Conservation (phyloP, 2,329 filamentous ascomycete genomes). For the Trichoderma cornu-damae region DNA sequence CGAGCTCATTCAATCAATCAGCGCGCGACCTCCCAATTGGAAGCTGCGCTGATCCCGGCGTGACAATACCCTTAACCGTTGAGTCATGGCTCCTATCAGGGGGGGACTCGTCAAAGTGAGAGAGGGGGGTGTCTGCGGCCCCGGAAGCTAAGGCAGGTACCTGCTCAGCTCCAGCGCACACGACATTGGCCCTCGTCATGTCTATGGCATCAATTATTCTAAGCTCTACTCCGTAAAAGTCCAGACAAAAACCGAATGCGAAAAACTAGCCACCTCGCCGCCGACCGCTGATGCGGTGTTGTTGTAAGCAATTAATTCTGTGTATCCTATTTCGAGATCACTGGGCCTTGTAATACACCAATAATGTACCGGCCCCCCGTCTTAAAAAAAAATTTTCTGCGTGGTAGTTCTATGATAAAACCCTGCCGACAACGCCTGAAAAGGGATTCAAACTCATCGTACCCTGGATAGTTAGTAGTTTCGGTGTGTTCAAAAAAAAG, state of each 20-base stretch:
- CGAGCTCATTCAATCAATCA: background rate
- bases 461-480: conserved; percentile 15
- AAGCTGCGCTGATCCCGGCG: background rate
- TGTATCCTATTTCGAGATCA: conserved; percentile 16
- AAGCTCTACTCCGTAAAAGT: conserved; percentile 5
- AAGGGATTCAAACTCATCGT: conserved; percentile 24
- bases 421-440: conserved; percentile 32
- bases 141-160: conserved; percentile 16
- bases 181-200: conserved; percentile 14
- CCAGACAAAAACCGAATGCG: background rate
- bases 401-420: conserved; percentile 29
- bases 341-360: conserved; percentile 16
- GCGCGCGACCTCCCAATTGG: background rate
- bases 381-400: conserved; percentile 1
- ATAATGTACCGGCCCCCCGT: conserved; percentile 4
- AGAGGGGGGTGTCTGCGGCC: conserved; percentile 5
- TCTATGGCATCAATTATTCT: background rate
- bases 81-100: background rate
- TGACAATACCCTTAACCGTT: background rate
- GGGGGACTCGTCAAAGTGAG: background rate
- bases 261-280: background rate
- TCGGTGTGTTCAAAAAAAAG: background rate
- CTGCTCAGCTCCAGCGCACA: conserved; percentile 14
- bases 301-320: conserved; percentile 11
- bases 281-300: background rate